Conservation (phyloP, 2,329 filamentous ascomycete species). For the Pseudogymnoascus sp. region DNA sequence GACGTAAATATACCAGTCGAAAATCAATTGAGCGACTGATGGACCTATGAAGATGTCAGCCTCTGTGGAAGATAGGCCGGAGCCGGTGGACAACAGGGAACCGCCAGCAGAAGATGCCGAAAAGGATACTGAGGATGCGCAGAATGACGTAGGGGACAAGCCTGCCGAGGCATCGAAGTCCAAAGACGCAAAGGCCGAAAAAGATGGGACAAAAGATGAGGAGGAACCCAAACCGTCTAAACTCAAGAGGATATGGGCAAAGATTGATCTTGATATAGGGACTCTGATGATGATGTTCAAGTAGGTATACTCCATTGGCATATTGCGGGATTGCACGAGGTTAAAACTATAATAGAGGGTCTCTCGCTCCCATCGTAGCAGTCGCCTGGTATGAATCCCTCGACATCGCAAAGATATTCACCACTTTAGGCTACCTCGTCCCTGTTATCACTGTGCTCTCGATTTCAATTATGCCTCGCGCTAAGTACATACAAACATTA, state of each 20-base stretch:
- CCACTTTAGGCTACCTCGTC: slow-evolving; percentile 55
- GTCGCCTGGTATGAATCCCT: slow-evolving; percentile 51
- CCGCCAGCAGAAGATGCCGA: not conserved
- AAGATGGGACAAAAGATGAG: slow-evolving; percentile 16
- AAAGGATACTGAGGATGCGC: not conserved
- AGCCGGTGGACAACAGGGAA: not conserved
- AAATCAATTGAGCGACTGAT: not conserved
- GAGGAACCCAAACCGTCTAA: slow-evolving; percentile 23
- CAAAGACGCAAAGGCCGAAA: not conserved
- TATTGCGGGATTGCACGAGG: slow-evolving; percentile 6
- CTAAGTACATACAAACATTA: slow-evolving; percentile 67
- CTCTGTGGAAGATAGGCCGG: not conserved
- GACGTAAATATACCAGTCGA: not conserved
- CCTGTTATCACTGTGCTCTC: slow-evolving; percentile 60
- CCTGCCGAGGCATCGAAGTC: not conserved
- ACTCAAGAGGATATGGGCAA: slow-evolving; percentile 30
- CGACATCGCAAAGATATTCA: slow-evolving; percentile 44
- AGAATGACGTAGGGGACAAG: not conserved
- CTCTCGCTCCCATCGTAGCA: slow-evolving; percentile 48
- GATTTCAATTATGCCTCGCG: slow-evolving; percentile 60
- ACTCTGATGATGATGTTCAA: slow-evolving; percentile 48
- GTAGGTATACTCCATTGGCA: slow-evolving; percentile 30
- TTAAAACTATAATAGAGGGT: slow-evolving; percentile 36
- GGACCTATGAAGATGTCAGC: not conserved
- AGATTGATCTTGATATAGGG: slow-evolving; percentile 36